Conservation (phyloP, 2,329 filamentous ascomycete species). For the Arachnopeziza araneosa region DNA sequence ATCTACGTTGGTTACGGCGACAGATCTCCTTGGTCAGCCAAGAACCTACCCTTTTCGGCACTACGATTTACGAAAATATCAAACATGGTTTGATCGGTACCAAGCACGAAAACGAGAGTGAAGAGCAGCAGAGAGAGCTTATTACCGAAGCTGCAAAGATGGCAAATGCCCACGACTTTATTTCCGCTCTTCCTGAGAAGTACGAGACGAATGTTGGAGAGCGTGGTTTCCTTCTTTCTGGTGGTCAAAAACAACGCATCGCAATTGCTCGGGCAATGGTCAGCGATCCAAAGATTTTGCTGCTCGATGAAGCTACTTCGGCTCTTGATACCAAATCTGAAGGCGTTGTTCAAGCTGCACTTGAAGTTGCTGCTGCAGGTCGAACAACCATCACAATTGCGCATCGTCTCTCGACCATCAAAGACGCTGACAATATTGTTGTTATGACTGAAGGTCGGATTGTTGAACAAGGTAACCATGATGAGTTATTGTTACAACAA, state of each 20-base stretch:
- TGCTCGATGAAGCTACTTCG: conserved; percentile 92
- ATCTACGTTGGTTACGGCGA: conserved; percentile 84
- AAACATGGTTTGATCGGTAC: conserved; percentile 78
- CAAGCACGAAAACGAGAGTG: conserved; percentile 59
- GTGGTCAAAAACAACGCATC: conserved; percentile 95
- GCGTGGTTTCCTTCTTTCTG: conserved; percentile 84
- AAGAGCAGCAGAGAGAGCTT: conserved; percentile 54
- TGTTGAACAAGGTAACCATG: conserved; percentile 85
- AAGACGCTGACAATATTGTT: conserved; percentile 75
- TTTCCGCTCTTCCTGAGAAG: conserved; percentile 72
- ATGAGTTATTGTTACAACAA: conserved; percentile 63
- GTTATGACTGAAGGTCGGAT: conserved; percentile 73
- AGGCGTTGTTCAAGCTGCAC: conserved; percentile 51
- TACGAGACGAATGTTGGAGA: conserved; percentile 96
- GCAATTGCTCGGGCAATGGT: conserved; percentile 89
- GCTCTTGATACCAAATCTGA: conserved; percentile 73
- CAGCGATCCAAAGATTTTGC: conserved; percentile 82
- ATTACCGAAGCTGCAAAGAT: conserved; percentile 79
- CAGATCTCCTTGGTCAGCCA: conserved; percentile 91
- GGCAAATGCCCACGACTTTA: conserved; percentile 93
- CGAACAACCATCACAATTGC: conserved; percentile 92
- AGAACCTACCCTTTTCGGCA: conserved; percentile 85
- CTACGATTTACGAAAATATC: conserved; percentile 86
- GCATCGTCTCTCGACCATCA: conserved; percentile 91
- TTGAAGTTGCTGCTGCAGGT: conserved; percentile 12